These are phyloP conservation scores for Fusarium succisae DNA, from an alignment of 2,329 filamentous ascomycete genomes.

Conservation along the genomic window DNA sequence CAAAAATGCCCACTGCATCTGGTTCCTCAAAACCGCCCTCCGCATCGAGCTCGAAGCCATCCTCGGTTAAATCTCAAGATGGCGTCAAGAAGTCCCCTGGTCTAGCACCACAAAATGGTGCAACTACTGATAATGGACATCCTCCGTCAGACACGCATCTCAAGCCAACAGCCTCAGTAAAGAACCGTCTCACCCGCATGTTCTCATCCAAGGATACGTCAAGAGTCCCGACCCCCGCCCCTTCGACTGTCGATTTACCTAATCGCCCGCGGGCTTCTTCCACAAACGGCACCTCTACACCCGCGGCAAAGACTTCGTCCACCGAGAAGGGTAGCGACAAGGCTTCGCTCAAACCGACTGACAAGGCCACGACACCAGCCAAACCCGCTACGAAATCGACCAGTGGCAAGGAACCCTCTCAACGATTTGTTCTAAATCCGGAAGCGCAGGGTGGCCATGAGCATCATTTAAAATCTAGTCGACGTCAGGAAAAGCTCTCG, in stretches of 20 bases:
- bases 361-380: constrained; percentile 40
- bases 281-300: constrained; percentile 48
- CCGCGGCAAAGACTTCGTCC: constrained; percentile 55
- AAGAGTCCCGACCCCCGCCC: constrained; percentile 46
- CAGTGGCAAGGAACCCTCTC: constrained; percentile 49
- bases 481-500: constrained; percentile 92
- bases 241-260: constrained; percentile 47
- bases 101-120: constrained; percentile 52
- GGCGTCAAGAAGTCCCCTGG: constrained; percentile 53
- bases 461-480: constrained; percentile 88
- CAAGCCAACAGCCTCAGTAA: constrained; percentile 61
- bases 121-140: constrained; percentile 42
- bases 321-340: constrained; percentile 50
- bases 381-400: constrained; percentile 45
- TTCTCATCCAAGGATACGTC: constrained; percentile 67
- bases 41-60: constrained; percentile 58
- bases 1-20: constrained; percentile 48
- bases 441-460: constrained; percentile 76
- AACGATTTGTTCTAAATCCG: constrained; percentile 62
- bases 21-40: constrained; percentile 52
- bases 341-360: constrained; percentile 33
- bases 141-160: constrained; percentile 31
- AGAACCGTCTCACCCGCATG: constrained; percentile 72
- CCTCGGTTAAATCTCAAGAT: constrained; percentile 61
- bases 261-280: constrained; percentile 50